Evolutionary conservation across 1,284 basidiomycete species (phyloP).

Genomic region (Taiwanofungus camphoratus): DNA sequence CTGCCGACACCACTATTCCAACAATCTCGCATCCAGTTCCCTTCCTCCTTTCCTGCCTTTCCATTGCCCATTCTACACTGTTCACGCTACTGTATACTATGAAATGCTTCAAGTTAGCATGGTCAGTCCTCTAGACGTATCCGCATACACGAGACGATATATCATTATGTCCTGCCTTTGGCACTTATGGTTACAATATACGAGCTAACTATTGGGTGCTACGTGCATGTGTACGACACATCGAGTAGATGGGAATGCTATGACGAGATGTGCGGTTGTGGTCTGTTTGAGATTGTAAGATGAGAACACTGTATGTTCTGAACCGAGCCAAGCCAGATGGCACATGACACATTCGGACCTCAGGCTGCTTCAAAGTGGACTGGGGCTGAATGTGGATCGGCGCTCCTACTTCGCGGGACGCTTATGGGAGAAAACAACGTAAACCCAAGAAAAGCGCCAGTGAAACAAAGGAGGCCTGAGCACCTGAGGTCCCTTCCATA

Average conservation of each 20-base stretch:
- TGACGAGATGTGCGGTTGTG: conserved; percentile 3
- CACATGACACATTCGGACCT: too few relatives aligned
- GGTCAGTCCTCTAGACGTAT: conserved; percentile 8
- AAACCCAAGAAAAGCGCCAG: not conserved
- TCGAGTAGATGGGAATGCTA: not conserved
- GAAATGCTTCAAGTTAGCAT: not conserved
- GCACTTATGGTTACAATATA: not conserved
- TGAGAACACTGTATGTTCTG: too few relatives aligned
- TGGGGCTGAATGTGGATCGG: not conserved
- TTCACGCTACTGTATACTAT: conserved; percentile 3
- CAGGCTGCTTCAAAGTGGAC: too few relatives aligned
- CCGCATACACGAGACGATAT: conserved; percentile 13
- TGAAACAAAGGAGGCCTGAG: too few relatives aligned
- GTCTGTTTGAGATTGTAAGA: not conserved
- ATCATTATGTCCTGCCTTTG: conserved; percentile 5
- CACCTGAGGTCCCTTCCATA: too few relatives aligned
- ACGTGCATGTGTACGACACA: not conserved
- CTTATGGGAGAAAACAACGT: not conserved
- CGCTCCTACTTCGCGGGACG: conserved; percentile 11
- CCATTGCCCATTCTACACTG: not conserved
- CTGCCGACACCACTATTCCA: conserved; percentile 1
- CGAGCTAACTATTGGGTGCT: not conserved
- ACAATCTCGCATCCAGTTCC: not conserved
- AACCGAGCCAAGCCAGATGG: too few relatives aligned
- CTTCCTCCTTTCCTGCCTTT: not conserved